Evolutionary conservation across 192 early-diverging fungal species (phyloP).

Genomic region (Nowakowskiella sp.): DNA sequence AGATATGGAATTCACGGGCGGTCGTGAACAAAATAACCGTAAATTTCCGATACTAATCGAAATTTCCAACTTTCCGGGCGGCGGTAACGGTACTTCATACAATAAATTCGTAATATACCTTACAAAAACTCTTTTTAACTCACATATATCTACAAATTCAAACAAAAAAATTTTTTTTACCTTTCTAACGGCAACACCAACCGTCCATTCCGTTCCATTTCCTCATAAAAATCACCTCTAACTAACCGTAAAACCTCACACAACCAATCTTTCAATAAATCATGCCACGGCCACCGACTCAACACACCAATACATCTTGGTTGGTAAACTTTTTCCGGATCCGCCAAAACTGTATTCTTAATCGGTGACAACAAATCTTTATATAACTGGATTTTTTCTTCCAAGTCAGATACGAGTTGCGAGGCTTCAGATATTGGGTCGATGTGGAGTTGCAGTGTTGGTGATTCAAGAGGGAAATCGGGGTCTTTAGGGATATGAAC

Average conservation of each 20-base stretch:
- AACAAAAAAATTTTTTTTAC: constrained; percentile 24
- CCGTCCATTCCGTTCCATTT: constrained; percentile 9
- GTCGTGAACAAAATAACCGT: constrained; percentile 56
- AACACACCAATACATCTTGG: constrained; percentile 61
- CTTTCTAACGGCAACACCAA: constrained; percentile 44
- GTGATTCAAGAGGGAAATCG: too few relatives aligned
- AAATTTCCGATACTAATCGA: constrained; percentile 55
- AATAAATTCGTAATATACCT: constrained; percentile 63
- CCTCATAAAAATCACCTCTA: constrained; percentile 43
- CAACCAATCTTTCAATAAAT: constrained; percentile 70
- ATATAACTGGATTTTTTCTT: constrained; percentile 64
- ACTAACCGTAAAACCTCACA: constrained; percentile 47
- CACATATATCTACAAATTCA: constrained; percentile 3
- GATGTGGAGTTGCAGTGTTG: not conserved
- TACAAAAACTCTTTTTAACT: constrained; percentile 11
- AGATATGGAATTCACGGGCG: constrained; percentile 68
- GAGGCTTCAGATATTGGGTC: not conserved
- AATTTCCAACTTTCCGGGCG: constrained; percentile 69
- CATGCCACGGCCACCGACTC: constrained; percentile 64
- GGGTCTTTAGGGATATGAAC: too few relatives aligned
- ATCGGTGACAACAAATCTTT: constrained; percentile 56
- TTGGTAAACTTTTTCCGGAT: constrained; percentile 56
- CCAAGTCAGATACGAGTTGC: constrained; percentile 32
- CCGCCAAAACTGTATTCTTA: constrained; percentile 39
- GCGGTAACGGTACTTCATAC: constrained; percentile 66